phyloP scores from a whole-genome alignment of 345 rosid species.

The Geranium brycei region DNA sequence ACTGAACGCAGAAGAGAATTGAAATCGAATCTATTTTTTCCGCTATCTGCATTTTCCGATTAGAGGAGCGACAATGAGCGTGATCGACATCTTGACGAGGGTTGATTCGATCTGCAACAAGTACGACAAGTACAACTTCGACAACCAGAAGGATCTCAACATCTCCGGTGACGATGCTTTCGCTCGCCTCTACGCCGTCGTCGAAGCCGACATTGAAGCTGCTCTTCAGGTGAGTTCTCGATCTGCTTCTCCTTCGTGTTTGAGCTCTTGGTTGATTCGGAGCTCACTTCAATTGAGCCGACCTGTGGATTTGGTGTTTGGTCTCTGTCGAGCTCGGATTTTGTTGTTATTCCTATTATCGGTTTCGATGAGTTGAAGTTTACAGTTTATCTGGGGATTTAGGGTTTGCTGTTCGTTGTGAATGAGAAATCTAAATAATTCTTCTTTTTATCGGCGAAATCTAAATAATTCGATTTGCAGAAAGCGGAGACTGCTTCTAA shows the following conservation, averaged over 20 bases:
- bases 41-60: too few species aligned
- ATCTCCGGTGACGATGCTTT: constrained; percentile 90
- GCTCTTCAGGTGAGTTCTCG: constrained; percentile 40
- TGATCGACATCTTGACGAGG: constrained; percentile 82
- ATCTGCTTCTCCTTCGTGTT: background rate
- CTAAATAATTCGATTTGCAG: constrained; percentile 19
- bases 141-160: constrained; percentile 65
- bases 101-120: constrained; percentile 91
- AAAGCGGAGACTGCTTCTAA: constrained; percentile 76
- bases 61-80: constrained; percentile 47
- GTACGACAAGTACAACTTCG: constrained; percentile 87
- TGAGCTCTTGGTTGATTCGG: background rate
- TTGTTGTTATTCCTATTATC: too few species aligned
- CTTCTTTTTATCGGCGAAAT: too few species aligned
- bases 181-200: constrained; percentile 56
- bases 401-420: constrained; percentile 4
- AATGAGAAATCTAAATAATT: constrained; percentile 1
- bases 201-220: constrained; percentile 63
- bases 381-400: background rate
- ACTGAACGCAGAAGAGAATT: too few species aligned
- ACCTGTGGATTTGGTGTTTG: background rate
- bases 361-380: background rate
- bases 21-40: too few species aligned
- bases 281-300: constrained; percentile 1
- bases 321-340: too few species aligned